phyloP scores from a whole-genome alignment of 2,329 filamentous ascomycete genomes.

The Pseudopyrenochaeta lycopersici region DNA sequence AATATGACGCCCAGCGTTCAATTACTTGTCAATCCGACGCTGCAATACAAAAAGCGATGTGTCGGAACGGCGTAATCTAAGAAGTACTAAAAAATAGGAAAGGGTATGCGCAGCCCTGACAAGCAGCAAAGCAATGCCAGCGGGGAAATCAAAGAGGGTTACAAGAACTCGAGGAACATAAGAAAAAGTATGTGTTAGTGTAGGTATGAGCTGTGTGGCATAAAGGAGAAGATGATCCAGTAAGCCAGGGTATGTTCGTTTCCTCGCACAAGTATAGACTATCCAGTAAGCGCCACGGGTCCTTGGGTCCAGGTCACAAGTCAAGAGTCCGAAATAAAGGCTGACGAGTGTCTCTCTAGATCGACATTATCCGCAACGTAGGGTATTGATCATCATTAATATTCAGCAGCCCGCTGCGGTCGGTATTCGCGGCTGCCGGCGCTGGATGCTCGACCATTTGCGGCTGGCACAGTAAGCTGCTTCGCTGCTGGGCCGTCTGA shows the following conservation, averaged over 20 bases:
- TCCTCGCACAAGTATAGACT: neutral
- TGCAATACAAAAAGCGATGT: constrained; percentile 7
- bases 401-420: constrained; percentile 31
- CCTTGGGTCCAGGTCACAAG: neutral
- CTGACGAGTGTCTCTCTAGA: constrained; percentile 3
- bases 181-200: constrained; percentile 6
- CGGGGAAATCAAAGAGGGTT: constrained; percentile 6
- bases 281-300: neutral
- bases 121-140: constrained; percentile 17
- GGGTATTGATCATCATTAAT: constrained; percentile 11
- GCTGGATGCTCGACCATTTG: constrained; percentile 46
- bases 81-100: constrained; percentile 26
- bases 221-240: constrained; percentile 4
- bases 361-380: neutral
- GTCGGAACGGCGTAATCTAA: constrained; percentile 23
- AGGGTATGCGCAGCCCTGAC: constrained; percentile 36
- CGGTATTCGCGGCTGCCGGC: constrained; percentile 40
- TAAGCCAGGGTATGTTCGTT: neutral
- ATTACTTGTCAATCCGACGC: constrained; percentile 3
- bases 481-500: constrained; percentile 40
- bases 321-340: neutral
- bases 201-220: neutral
- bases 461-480: constrained; percentile 31
- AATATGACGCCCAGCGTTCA: constrained; percentile 24
- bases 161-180: constrained; percentile 14